Conservation (phyloP, 257 asterid genomes). For the Lithospermum erythrorhizon region DNA sequence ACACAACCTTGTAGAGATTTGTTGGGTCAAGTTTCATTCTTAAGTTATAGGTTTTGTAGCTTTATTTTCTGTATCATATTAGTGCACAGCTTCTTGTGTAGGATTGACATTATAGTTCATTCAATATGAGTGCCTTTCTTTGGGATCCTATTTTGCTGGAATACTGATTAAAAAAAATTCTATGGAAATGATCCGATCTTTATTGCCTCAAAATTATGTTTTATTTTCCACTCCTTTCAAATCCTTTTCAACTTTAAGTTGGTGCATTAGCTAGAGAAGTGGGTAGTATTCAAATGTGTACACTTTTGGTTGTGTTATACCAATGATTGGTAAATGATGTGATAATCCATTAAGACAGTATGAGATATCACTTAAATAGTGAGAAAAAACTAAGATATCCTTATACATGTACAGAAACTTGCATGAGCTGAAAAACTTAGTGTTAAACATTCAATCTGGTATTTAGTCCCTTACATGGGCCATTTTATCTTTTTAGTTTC, state of each 20-base stretch:
- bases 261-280: not conserved
- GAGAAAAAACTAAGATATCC: not conserved
- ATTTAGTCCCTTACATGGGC: not conserved
- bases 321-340: too few species aligned
- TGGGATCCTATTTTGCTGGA: not conserved
- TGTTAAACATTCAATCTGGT: too few species aligned
- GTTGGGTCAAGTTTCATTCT: not conserved
- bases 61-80: too few species aligned
- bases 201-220: not conserved
- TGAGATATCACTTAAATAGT: not conserved
- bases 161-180: not conserved
- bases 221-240: not conserved
- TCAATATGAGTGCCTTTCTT: not conserved
- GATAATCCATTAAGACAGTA: too few species aligned
- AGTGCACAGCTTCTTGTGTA: not conserved
- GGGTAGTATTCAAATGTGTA: not conserved
- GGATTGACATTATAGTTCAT: not conserved
- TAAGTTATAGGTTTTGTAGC: not conserved
- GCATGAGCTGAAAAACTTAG: not conserved
- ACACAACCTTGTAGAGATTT: constrained; percentile 2
- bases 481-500: not conserved
- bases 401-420: not conserved
- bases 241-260: not conserved
- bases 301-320: not conserved
- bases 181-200: not conserved